These are phyloP conservation scores for Magnolia changhungtana DNA, from an alignment of 164 flowering plant genomes.

Conservation along the genomic window DNA sequence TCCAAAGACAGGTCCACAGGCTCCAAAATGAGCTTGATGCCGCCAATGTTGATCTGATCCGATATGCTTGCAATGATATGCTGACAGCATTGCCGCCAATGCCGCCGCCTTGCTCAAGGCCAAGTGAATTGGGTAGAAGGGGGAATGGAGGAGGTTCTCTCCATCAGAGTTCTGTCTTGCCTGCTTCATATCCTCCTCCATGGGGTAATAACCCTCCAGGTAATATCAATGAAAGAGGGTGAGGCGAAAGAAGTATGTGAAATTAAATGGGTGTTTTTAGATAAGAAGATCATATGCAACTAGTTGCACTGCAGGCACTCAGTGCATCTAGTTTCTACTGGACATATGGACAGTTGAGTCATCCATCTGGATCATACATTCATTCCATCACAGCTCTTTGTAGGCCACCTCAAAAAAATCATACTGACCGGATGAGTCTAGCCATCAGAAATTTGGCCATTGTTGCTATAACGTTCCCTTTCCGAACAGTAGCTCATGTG, in stretches of 20 bases:
- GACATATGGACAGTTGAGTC: not conserved
- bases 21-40: conserved; percentile 65
- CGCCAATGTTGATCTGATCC: conserved; percentile 61
- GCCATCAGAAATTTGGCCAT: too few species aligned
- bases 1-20: conserved; percentile 64
- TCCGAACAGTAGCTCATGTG: too few species aligned
- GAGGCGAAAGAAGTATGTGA: conserved; percentile 23
- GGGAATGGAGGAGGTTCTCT: conserved; percentile 18
- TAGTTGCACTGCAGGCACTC: not conserved
- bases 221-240: conserved; percentile 25
- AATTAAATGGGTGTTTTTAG: not conserved
- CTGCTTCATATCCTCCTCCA: conserved; percentile 30
- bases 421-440: not conserved
- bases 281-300: not conserved
- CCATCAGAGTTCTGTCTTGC: conserved; percentile 16
- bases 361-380: not conserved
- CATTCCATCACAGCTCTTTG: not conserved
- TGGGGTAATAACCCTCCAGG: conserved; percentile 36
- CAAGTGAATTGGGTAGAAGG: conserved; percentile 20
- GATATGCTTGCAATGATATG: conserved; percentile 50
- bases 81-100: conserved; percentile 19
- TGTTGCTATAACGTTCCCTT: too few species aligned
- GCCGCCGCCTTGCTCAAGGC: conserved; percentile 20
- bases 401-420: not conserved
- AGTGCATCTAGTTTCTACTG: not conserved